Evolutionary conservation across 1,139 yeast genomes (phyloP).

Genomic region (Diutina pseudorugosa): DNA sequence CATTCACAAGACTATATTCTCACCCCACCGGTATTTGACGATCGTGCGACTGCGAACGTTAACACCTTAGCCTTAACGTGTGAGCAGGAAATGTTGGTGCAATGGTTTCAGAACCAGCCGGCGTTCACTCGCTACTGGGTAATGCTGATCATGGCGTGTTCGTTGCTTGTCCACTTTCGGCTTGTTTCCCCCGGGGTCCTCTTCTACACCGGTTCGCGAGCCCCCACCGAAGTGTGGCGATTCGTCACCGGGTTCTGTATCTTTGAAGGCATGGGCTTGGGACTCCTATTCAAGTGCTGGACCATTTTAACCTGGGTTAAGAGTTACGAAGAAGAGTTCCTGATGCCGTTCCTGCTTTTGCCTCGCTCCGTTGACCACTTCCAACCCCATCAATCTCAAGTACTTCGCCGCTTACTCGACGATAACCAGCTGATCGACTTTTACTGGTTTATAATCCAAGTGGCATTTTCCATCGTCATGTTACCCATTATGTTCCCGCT

Average conservation of each 20-base stretch:
- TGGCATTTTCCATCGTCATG: background rate
- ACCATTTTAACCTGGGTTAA: background rate
- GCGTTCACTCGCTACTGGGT: background rate
- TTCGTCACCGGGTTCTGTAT: background rate
- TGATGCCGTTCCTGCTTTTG: background rate
- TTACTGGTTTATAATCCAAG: background rate
- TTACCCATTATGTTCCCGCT: background rate
- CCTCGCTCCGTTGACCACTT: background rate
- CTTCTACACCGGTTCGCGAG: background rate
- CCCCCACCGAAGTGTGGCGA: background rate
- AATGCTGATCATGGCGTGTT: background rate
- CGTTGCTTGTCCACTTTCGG: background rate
- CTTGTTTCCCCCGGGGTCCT: background rate
- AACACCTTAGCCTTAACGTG: no score
- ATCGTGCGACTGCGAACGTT: no score
- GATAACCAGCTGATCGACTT: background rate
- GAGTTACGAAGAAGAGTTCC: background rate
- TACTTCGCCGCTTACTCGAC: background rate
- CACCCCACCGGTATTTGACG: no score
- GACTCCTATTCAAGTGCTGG: background rate
- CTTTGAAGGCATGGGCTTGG: background rate
- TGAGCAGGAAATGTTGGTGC: background rate
- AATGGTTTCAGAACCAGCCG: background rate
- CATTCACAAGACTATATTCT: no score
- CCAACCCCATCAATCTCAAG: background rate